Evolutionary conservation across 768 basidiomycete genomes (phyloP).

Genomic region (Neoboletus subvelutipes): DNA sequence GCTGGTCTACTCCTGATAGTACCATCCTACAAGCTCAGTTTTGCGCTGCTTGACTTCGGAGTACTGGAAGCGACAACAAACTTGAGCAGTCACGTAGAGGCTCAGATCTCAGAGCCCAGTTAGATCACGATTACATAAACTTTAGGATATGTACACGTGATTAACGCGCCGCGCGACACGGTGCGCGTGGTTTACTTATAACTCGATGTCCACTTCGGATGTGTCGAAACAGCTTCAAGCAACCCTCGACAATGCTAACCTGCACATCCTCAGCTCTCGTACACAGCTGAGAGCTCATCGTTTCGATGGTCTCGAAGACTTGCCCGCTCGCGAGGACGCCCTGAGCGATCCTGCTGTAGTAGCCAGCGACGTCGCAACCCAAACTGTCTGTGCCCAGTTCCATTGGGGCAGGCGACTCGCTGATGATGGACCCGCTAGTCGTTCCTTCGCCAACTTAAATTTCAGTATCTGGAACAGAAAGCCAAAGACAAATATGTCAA

Average conservation of each 20-base stretch:
- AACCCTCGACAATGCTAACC: constrained; percentile 23
- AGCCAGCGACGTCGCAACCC: constrained; percentile 56
- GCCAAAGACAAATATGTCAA: constrained; percentile 88
- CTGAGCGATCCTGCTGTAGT: constrained; percentile 56
- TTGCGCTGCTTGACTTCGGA: not conserved
- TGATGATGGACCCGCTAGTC: constrained; percentile 41
- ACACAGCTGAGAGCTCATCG: constrained; percentile 24
- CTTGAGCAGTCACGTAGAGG: not conserved
- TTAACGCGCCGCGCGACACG: not conserved
- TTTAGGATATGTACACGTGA: constrained; percentile 5
- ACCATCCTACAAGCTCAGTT: not conserved
- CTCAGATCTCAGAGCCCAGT: not conserved
- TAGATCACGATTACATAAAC: no score
- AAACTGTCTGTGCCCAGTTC: constrained; percentile 48
- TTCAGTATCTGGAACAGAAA: constrained; percentile 86
- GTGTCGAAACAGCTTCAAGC: constrained; percentile 27
- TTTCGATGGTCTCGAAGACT: constrained; percentile 32
- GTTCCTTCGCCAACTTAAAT: constrained; percentile 80
- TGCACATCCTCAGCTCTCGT: constrained; percentile 26
- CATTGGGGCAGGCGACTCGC: not conserved
- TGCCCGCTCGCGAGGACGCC: constrained; percentile 25
- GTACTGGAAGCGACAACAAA: not conserved
- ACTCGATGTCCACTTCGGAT: constrained; percentile 23
- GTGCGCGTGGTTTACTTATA: not conserved
- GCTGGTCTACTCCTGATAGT: not conserved